These are phyloP conservation scores for Phycomyces blakesleeanus DNA, from an alignment of 192 early-diverging fungal genomes.

Conservation along the genomic window DNA sequence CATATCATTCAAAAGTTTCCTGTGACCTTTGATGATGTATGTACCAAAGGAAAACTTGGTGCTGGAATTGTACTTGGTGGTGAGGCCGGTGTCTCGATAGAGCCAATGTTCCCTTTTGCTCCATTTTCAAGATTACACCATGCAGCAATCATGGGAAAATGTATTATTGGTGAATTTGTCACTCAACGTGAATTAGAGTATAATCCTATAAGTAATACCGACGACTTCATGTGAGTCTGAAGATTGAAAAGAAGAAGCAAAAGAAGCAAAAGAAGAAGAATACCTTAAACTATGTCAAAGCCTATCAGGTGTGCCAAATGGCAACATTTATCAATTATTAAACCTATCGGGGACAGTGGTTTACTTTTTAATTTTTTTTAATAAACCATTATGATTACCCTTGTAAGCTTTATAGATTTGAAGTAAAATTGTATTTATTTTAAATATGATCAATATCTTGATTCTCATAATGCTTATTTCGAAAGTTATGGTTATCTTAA, in stretches of 20 bases:
- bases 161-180: constrained; percentile 20
- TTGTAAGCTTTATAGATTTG: no score
- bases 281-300: neutral
- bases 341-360: no score
- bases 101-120: constrained; percentile 20
- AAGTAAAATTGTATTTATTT: no score
- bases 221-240: constrained; percentile 17
- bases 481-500: no score
- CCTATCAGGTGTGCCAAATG: neutral
- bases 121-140: constrained; percentile 22
- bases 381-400: no score
- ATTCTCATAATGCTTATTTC: no score
- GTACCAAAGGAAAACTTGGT: constrained; percentile 10
- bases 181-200: constrained; percentile 6
- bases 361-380: no score
- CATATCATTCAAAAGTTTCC: constrained; percentile 7
- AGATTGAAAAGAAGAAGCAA: neutral
- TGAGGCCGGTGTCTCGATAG: constrained; percentile 14
- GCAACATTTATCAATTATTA: no score
- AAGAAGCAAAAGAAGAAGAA: neutral
- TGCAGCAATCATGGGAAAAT: constrained; percentile 28
- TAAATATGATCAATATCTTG: no score
- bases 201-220: constrained; percentile 4
- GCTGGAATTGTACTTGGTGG: constrained; percentile 22
- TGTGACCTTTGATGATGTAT: constrained; percentile 9